Evolutionary conservation across 2,329 filamentous ascomycete species (phyloP).

Genomic region (Aspergillus sp.): DNA sequence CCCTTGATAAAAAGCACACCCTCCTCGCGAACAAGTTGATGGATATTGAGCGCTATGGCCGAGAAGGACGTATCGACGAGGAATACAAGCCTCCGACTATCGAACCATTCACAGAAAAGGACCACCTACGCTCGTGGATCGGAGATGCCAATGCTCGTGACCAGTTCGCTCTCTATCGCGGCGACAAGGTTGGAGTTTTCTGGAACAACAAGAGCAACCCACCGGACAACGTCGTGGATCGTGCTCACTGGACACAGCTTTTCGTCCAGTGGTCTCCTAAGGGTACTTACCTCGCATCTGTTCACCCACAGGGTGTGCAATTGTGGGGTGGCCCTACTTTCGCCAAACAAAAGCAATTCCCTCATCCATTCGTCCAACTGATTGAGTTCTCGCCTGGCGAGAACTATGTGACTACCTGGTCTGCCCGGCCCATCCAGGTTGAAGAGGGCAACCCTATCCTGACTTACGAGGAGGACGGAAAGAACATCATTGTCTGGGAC

Average conservation of each 20-base stretch:
- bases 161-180: conserved; percentile 92
- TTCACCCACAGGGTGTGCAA: conserved; percentile 94
- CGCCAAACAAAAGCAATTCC: conserved; percentile 87
- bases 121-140: conserved; percentile 92
- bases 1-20: conserved; percentile 96
- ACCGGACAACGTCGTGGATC: conserved; percentile 86
- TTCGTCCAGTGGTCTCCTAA: conserved; percentile 98
- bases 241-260: conserved; percentile 94
- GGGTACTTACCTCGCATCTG: conserved; percentile 90
- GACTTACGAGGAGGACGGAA: conserved; percentile 90
- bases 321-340: conserved; percentile 92
- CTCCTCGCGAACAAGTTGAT: conserved; percentile 97
- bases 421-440: conserved; percentile 86
- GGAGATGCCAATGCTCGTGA: conserved; percentile 86
- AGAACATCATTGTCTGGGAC: conserved; percentile 99
- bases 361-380: conserved; percentile 92
- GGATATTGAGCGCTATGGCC: conserved; percentile 93
- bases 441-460: conserved; percentile 79
- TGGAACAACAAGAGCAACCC: conserved; percentile 97
- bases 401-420: conserved; percentile 95
- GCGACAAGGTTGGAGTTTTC: conserved; percentile 88
- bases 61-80: conserved; percentile 90
- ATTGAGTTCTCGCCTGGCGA: conserved; percentile 94
- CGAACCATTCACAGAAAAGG: conserved; percentile 83
- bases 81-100: conserved; percentile 81